Evolutionary conservation across 768 basidiomycete species (phyloP).

Genomic region (Suillus weaverae): DNA sequence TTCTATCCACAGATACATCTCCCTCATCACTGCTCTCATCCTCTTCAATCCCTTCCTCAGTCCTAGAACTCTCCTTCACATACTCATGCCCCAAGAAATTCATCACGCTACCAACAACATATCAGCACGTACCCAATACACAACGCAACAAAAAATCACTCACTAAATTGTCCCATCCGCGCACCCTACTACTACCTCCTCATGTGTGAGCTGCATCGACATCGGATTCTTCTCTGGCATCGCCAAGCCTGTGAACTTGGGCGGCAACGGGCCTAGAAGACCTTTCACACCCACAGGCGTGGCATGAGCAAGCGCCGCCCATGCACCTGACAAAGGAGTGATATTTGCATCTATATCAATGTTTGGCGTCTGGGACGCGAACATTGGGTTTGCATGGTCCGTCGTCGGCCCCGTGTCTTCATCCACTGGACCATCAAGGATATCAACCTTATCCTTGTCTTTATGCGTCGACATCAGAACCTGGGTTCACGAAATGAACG

Average conservation of each 20-base stretch:
- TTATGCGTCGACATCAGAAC: constrained; percentile 83
- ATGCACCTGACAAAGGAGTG: constrained; percentile 69
- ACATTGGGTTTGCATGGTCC: constrained; percentile 15
- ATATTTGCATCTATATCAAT: constrained; percentile 70
- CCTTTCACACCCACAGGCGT: constrained; percentile 50
- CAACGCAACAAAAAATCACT: constrained; percentile 32
- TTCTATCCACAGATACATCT: not conserved
- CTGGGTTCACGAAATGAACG: constrained; percentile 35
- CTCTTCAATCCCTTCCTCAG: not conserved
- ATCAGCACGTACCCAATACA: constrained; percentile 14
- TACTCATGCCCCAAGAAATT: constrained; percentile 62
- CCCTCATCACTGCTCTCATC: not conserved
- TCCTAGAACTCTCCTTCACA: constrained; percentile 30
- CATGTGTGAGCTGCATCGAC: constrained; percentile 90
- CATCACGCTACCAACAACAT: constrained; percentile 46
- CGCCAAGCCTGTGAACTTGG: constrained; percentile 75
- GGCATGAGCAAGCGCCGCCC: constrained; percentile 63
- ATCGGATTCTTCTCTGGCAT: constrained; percentile 93
- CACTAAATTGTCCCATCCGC: constrained; percentile 89
- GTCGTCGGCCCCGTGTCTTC: not conserved
- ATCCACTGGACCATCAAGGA: constrained; percentile 18
- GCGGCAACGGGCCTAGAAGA: constrained; percentile 58
- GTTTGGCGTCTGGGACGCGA: constrained; percentile 28
- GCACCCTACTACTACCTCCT: constrained; percentile 89
- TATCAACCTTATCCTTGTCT: constrained; percentile 44